Base-by-base conservation (phyloP, 345 rosid species). In the Euphorbia peplus region DNA sequence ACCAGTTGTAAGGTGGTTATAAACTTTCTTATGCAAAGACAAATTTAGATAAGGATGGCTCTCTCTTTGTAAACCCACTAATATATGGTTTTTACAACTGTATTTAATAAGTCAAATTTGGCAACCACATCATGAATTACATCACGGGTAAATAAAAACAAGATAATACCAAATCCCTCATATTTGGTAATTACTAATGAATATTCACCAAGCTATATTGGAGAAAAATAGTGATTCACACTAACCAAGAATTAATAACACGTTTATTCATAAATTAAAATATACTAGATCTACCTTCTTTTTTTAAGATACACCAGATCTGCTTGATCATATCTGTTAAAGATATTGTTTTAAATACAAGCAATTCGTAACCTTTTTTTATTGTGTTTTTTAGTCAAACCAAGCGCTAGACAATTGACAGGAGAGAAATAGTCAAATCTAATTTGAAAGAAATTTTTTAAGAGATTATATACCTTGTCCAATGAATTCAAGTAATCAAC, bases 401-500 rank as follows among this genome's bases (percentile, higher is more conserved):
- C 50, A 22, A 9, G 26, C 57, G 9, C 28, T 53, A 1, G 28
- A 53, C 57, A 53, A 53, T 26, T 21, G 57, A 3, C 28, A 53
- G 57, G 28, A 21, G 26, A 28, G 57, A 53, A 53, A 10, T 9
- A 22, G 25, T 53, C 50, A 53, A 21, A 53, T 21, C 28, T 53
- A 21, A 24, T 53, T 53, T 19, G 48, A 10, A 37, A 60, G 47
- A 14, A 10, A 18, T 30, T 19, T 35, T 58, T 11, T 14, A 6
- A 30, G 19, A 4, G 13, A n/a, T 60, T 30, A 8, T 0, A 26
- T 75, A 87, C 99, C 93, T 91, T 95, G 41, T 95, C 97, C 79
- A 95, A 80, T 44, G 98, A 91, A 77, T 95, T 95, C 81, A 91
- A 80, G 82, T 95, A 95, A 82, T 95, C 99, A 63, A 95, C 99